Evolutionary conservation across 2,329 filamentous ascomycete species (phyloP).

Genomic region (Pseudogymnoascus sp.): DNA sequence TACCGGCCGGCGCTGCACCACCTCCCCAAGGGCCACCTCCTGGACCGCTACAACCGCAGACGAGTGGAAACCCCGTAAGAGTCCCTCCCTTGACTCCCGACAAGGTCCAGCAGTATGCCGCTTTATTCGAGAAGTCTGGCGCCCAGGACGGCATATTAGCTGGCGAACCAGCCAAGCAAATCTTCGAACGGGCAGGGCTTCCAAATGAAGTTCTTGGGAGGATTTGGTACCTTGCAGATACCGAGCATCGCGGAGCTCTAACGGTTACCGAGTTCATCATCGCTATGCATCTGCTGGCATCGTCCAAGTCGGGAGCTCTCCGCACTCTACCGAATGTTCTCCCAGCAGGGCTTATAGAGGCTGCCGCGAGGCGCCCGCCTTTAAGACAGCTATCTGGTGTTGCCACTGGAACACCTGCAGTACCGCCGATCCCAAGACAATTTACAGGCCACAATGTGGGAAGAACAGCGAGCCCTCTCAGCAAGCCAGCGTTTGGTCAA

Average conservation of each 20-base stretch:
- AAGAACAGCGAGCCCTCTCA: slow-evolving; percentile 51
- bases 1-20: slow-evolving; percentile 31
- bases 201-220: slow-evolving; percentile 86
- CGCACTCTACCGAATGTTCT: slow-evolving; percentile 71
- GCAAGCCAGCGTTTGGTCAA: slow-evolving; percentile 38
- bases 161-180: slow-evolving; percentile 80
- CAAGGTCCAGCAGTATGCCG: slow-evolving; percentile 80
- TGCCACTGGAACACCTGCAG: slow-evolving; percentile 36
- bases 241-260: slow-evolving; percentile 80
- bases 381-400: slow-evolving; percentile 31
- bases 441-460: slow-evolving; percentile 58
- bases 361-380: slow-evolving; percentile 62
- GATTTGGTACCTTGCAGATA: slow-evolving; percentile 94
- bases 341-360: slow-evolving; percentile 82
- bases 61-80: slow-evolving; percentile 63
- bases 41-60: slow-evolving; percentile 43
- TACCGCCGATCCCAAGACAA: slow-evolving; percentile 66
- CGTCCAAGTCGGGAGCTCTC: slow-evolving; percentile 76
- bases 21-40: slow-evolving; percentile 38
- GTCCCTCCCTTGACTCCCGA: slow-evolving; percentile 83
- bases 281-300: slow-evolving; percentile 93
- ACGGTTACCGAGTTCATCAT: slow-evolving; percentile 91
- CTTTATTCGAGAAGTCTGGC: slow-evolving; percentile 84
- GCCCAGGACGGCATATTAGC: slow-evolving; percentile 69
- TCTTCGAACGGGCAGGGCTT: slow-evolving; percentile 87